Evolutionary conservation across 2,329 filamentous ascomycete genomes (phyloP), one percentile per base, ranked within the genome.

Genomic region (Calonectria leucothoes): DNA sequence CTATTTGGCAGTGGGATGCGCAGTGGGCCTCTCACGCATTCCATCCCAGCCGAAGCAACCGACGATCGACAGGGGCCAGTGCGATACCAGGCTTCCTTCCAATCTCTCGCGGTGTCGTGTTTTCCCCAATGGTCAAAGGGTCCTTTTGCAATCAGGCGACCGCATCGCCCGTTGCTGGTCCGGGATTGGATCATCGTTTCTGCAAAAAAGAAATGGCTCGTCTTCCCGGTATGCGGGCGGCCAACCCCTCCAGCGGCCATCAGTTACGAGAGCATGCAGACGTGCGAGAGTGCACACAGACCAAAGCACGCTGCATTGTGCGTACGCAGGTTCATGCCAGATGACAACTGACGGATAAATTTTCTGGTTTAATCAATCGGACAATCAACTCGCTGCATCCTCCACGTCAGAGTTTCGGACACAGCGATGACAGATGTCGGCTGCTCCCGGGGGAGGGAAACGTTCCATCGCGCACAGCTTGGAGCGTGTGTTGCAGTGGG

Each of bases 31-130:
- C n/a, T n/a, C n/a, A n/a, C n/a, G 10, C 17, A 39, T 6, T 17
- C 17, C 69, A 52, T 63, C 29, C 42, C 63, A 61, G 42, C 76
- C 25, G 39, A 68, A 48, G 42, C 17, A 74, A 64, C 42, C 42
- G 48, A 49, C 70, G 77, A 78, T 79, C 76, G 74, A 51, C 77
- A 79, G 73, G 73, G 74, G 75, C 59, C 39, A 68, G 66, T 57
- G 33, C 52, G 51, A 39, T 52, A 48, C 61, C 51, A 66, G 45
- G 29, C 55, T 61, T 39, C 33, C 33, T 45, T 23, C n/a, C n/a
- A n/a, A n/a, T n/a, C n/a, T n/a, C n/a, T n/a, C n/a, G n/a, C n/a
- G n/a, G n/a, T n/a, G n/a, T n/a, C n/a, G n/a, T n/a, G n/a, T 31
- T 29, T 29, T 27, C 49, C 20, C 12, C 49, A 52, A 61, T 37